A percentile compares a stretch with the other conserved stretches of the same genome.
Evolutionary conservation across 805 yeast species (phyloP).

Genomic region (Wickerhamiella occidentalis): DNA sequence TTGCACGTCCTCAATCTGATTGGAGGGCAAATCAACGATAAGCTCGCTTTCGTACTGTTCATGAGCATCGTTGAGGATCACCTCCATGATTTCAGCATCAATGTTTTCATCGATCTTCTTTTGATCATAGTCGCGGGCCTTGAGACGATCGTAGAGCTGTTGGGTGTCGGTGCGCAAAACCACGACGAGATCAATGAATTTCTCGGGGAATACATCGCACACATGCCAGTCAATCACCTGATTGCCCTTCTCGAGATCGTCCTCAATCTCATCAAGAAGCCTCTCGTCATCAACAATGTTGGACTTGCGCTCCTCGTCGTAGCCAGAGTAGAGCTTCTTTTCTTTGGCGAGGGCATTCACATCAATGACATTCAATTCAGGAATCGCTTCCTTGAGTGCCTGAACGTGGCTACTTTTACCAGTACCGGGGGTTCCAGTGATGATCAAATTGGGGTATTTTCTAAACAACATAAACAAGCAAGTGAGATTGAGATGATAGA

Average conservation of each 20-base stretch:
- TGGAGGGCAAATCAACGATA: conserved; percentile 68
- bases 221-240: conserved; percentile 94
- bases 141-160: conserved; percentile 59
- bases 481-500: no score
- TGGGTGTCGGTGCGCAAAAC: conserved; percentile 73
- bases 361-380: conserved; percentile 43
- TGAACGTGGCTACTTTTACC: conserved; percentile 75
- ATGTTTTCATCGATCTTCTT: conserved; percentile 79
- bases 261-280: conserved; percentile 68
- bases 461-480: conserved; percentile 21
- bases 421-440: conserved; percentile 93
- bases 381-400: conserved; percentile 39
- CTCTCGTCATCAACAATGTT: conserved; percentile 88
- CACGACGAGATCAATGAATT: conserved; percentile 81
- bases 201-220: conserved; percentile 88
- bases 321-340: conserved; percentile 65
- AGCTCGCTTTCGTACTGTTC: conserved; percentile 70
- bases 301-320: conserved; percentile 73
- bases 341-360: conserved; percentile 76
- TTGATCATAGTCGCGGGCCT: conserved; percentile 64
- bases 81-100: conserved; percentile 96
- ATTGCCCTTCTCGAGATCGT: conserved; percentile 72
- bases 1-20: conserved; percentile 64
- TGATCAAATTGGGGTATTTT: conserved; percentile 53
- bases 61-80: conserved; percentile 71